phyloP scores from a whole-genome alignment of 2,329 filamentous ascomycete species.

The Lachnellula occidentalis region DNA sequence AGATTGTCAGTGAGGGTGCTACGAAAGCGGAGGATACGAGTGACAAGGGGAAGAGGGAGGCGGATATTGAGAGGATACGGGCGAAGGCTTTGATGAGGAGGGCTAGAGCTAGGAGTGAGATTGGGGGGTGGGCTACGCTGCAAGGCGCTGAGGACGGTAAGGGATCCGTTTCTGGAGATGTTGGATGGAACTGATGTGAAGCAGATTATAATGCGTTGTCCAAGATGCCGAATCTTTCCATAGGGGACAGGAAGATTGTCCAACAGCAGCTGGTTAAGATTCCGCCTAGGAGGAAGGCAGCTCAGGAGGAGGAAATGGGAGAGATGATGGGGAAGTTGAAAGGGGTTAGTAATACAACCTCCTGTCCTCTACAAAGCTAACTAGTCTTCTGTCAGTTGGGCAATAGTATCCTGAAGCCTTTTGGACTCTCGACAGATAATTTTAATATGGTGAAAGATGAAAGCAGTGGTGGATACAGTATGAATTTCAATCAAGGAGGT shows the following conservation, averaged over 20 bases:
- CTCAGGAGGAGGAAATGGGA: slow-evolving; percentile 80
- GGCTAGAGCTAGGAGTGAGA: slow-evolving; percentile 48
- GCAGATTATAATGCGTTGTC: slow-evolving; percentile 67
- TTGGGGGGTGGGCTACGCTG: slow-evolving; percentile 73
- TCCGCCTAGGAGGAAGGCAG: slow-evolving; percentile 64
- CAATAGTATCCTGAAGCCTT: slow-evolving; percentile 86
- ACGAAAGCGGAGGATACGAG: slow-evolving; percentile 38
- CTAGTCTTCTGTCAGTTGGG: slow-evolving; percentile 52
- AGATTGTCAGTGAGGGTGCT: slow-evolving; percentile 56
- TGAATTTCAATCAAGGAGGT: slow-evolving; percentile 63
- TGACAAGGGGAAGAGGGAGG: slow-evolving; percentile 35
- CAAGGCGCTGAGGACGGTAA: slow-evolving; percentile 61
- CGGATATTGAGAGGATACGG: slow-evolving; percentile 70
- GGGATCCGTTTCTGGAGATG: neutral
- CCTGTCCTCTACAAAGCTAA: neutral
- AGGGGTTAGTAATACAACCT: slow-evolving; percentile 45
- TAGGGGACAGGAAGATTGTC: slow-evolving; percentile 63
- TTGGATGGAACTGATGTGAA: slow-evolving; percentile 1
- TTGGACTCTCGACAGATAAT: slow-evolving; percentile 89
- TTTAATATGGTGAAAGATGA: slow-evolving; percentile 93
- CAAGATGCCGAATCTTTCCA: slow-evolving; percentile 53
- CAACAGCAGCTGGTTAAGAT: slow-evolving; percentile 59
- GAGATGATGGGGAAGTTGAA: slow-evolving; percentile 99
- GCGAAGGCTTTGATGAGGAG: slow-evolving; percentile 68
- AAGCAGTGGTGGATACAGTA: slow-evolving; percentile 83